These are phyloP conservation scores for Pyronema omphalodes DNA, from an alignment of 495 filamentous ascomycete genomes.

Conservation along the genomic window DNA sequence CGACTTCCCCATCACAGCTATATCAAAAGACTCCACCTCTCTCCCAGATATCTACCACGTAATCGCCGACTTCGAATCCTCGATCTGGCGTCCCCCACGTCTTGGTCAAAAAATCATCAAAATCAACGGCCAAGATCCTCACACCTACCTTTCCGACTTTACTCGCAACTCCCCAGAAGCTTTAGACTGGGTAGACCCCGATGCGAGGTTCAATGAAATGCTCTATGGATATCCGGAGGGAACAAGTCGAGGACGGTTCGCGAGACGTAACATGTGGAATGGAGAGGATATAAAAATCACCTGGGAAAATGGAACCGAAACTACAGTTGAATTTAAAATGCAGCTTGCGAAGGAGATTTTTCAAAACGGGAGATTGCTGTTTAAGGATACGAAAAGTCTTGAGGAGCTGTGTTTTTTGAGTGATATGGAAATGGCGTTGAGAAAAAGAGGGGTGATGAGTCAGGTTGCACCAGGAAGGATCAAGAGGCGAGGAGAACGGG, in stretches of 20 bases:
- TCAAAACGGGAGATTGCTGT: background rate
- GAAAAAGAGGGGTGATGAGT: background rate
- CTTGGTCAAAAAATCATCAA: constrained; percentile 7
- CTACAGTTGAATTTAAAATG: constrained; percentile 7
- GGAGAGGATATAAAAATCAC: constrained; percentile 8
- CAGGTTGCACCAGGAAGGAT: too few species aligned
- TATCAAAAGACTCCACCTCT: constrained; percentile 1
- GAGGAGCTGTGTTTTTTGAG: constrained; percentile 7
- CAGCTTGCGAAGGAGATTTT: constrained; percentile 1
- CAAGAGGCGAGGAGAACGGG: background rate
- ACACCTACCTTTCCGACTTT: constrained; percentile 8
- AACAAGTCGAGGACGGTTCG: constrained; percentile 4
- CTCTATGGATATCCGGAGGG: constrained; percentile 8
- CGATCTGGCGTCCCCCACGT: constrained; percentile 2
- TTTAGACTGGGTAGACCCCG: constrained; percentile 14
- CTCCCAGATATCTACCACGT: constrained; percentile 11
- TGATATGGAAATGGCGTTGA: background rate
- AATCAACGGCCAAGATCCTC: constrained; percentile 9
- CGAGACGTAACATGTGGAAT: constrained; percentile 13
- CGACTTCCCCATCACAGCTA: constrained; percentile 9
- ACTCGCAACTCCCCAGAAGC: constrained; percentile 10
- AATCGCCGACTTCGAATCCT: constrained; percentile 5
- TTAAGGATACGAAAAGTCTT: constrained; percentile 1
- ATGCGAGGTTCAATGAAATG: constrained; percentile 11
- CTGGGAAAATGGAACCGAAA: constrained; percentile 13